These are phyloP conservation scores for Ascochyta rabiei DNA, from an alignment of 2,329 filamentous ascomycete genomes.

Conservation along the genomic window DNA sequence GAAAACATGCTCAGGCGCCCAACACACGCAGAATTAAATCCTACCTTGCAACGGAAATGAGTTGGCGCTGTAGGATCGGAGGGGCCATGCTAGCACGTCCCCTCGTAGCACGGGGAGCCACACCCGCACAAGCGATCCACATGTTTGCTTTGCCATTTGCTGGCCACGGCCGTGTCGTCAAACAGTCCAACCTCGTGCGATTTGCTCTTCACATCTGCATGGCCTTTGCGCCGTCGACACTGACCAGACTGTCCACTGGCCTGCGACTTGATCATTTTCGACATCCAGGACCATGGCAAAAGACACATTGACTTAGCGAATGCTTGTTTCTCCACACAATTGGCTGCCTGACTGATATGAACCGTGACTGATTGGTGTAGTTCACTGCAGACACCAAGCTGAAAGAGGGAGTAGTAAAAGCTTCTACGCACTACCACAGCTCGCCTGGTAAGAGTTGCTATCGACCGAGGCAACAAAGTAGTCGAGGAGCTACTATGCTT, in stretches of 20 bases:
- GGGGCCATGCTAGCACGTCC: slow-evolving; percentile 1
- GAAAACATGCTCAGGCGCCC: not conserved
- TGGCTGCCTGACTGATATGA: no score
- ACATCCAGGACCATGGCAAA: no score
- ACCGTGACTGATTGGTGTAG: no score
- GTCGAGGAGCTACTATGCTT: not conserved
- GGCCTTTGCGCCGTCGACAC: not conserved
- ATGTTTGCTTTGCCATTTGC: slow-evolving; percentile 3
- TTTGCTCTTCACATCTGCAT: not conserved
- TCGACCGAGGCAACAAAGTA: not conserved
- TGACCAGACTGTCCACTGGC: no score
- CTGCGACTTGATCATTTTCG: no score
- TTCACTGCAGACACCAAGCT: no score
- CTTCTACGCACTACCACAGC: no score
- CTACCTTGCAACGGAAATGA: not conserved
- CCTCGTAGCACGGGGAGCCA: slow-evolving; percentile 4
- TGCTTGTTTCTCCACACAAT: no score
- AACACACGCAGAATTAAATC: not conserved
- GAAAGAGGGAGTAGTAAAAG: no score
- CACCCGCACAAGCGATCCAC: slow-evolving; percentile 4
- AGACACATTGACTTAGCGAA: no score
- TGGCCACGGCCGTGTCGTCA: slow-evolving; percentile 1
- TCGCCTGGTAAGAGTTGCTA: no score
- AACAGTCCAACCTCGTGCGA: not conserved
- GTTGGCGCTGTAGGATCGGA: slow-evolving; percentile 1